Evolutionary conservation across 2,329 filamentous ascomycete species (phyloP).

Genomic region (Mycogone perniciosa): DNA sequence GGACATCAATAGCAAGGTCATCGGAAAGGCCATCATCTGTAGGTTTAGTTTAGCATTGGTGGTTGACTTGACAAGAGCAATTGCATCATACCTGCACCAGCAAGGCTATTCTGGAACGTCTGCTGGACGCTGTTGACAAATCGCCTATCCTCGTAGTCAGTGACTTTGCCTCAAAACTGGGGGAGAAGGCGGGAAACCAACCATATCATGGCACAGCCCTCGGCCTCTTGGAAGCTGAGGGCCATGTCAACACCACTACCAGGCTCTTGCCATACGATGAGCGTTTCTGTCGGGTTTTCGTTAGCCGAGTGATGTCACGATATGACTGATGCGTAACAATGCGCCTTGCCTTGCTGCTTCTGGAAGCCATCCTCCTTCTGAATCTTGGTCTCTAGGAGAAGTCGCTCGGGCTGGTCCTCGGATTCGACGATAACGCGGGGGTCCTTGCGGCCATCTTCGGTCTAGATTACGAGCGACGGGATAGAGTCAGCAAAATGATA

Average conservation of each 20-base stretch:
- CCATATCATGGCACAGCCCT: conserved; percentile 91
- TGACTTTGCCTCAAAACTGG: neutral
- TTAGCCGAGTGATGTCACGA: conserved; percentile 12
- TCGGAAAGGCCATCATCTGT: conserved; percentile 83
- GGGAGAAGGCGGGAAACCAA: conserved; percentile 32
- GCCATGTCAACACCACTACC: conserved; percentile 88
- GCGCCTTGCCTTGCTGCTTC: conserved; percentile 80
- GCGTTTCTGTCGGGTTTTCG: conserved; percentile 60
- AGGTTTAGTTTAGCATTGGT: conserved; percentile 1
- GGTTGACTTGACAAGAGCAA: neutral
- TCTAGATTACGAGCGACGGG: conserved; percentile 28
- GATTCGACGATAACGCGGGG: conserved; percentile 86
- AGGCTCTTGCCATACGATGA: conserved; percentile 96
- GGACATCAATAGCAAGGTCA: conserved; percentile 69
- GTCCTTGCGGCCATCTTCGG: conserved; percentile 63
- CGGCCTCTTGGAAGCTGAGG: conserved; percentile 93
- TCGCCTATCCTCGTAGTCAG: conserved; percentile 52
- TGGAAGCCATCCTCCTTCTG: conserved; percentile 93
- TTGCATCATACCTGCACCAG: conserved; percentile 50
- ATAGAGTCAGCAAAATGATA: neutral
- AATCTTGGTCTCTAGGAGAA: conserved; percentile 83
- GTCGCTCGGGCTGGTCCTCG: conserved; percentile 79
- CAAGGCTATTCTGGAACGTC: conserved; percentile 55
- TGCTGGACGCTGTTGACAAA: conserved; percentile 85
- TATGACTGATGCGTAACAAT: neutral